A percentile compares a stretch with the other conserved stretches of the same genome.
phyloP scores from a whole-genome alignment of 2,329 filamentous ascomycete species.

The Sodiomyces alkalinus region DNA sequence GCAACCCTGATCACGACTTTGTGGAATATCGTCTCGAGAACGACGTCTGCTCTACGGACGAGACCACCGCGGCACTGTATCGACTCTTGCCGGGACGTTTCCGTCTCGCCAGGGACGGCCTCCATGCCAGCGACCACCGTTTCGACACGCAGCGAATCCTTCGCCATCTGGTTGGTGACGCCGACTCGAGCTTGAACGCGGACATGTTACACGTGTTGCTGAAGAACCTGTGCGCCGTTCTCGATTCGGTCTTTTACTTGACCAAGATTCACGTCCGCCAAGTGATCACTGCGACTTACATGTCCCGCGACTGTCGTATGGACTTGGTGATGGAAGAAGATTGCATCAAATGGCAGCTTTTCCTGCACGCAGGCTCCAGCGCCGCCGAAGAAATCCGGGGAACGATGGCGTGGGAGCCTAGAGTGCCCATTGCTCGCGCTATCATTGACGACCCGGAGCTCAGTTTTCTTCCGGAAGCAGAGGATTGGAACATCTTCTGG shows the following conservation, averaged over 20 bases:
- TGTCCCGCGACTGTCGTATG: slow-evolving; percentile 3
- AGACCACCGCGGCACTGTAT: background rate
- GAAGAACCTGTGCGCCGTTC: background rate
- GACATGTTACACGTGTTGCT: no score
- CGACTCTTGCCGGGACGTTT: slow-evolving; percentile 1
- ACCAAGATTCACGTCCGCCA: background rate
- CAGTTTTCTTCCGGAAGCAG: background rate
- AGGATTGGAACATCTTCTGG: background rate
- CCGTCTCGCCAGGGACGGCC: background rate
- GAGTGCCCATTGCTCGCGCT: background rate
- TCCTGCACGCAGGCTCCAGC: background rate
- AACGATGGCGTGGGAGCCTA: no score
- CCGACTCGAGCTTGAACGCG: background rate
- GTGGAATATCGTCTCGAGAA: slow-evolving; percentile 2
- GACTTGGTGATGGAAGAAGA: slow-evolving; percentile 3
- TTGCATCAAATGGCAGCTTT: slow-evolving; percentile 7
- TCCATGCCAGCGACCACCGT: no score
- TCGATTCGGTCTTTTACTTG: background rate
- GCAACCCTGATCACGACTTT: slow-evolving; percentile 22
- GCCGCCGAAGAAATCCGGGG: no score
- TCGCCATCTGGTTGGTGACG: no score
- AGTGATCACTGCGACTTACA: slow-evolving; percentile 5
- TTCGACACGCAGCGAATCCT: no score
- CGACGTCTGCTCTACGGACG: background rate
- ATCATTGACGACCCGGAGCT: background rate